Evolutionary conservation across 148 eudicot genomes (phyloP), one percentile per base, ranked within the genome.

Genomic region (Talinum fruticosum): DNA sequence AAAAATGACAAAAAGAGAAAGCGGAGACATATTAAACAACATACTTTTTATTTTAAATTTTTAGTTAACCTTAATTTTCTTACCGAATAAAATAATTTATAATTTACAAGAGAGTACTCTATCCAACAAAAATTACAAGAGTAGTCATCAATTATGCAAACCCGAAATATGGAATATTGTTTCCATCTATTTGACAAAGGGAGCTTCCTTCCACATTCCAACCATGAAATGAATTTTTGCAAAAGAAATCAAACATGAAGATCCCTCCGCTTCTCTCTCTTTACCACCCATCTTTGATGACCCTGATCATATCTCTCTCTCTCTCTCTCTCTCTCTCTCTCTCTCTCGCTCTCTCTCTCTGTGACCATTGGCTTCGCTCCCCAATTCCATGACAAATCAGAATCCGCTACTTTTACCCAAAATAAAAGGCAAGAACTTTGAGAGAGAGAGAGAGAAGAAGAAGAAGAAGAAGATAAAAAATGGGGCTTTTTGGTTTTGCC

Each of bases 401-500:
- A 66, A 33, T 66, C 23, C 2, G 35, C 24, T 26, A 0, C n/a
- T 51, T 51, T 19, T 18, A 66, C 6, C 37, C 8, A 30, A 15
- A 51, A 51, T 2, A 51, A 51, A 49, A 51, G 16, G 4, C n/a
- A 51, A 51, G 0, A 41, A 23, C 18, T 51, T 15, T 51, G 57
- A 13, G n/a, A 16, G 21, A 51, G 6, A 4, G 57, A 16, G 57
- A 16, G 10, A 36, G 10, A 19, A 7, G 2, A 44, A 6, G 8
- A 14, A 19, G 21, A 34, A 37, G 2, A 36, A 21, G 10, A 36
- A 37, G 5, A 33, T 3, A 19, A 73, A 68, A 53, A 65, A 92
- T 92, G 95, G 85, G 93, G 6, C 83, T 94, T 10, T 89, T 92
- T 80, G 71, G 88, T 34, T 84, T 90, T 82, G 66, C 88, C 35